A percentile compares a stretch with the other conserved stretches of the same genome.
phyloP scores from a whole-genome alignment of 345 rosid species.

The Odontarrhena argentea region DNA sequence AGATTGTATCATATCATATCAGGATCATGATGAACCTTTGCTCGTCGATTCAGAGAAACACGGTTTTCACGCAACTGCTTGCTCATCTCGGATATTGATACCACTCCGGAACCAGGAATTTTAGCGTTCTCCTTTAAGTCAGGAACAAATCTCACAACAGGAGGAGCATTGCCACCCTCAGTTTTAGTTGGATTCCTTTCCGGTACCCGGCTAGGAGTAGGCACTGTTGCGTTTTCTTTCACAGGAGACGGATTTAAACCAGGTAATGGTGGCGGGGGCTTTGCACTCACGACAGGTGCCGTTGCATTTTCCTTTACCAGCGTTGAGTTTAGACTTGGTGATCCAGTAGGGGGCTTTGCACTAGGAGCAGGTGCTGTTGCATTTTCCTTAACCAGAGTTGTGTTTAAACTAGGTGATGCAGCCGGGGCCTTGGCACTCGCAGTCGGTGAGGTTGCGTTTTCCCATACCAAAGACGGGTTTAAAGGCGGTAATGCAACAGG shows the following conservation, averaged over 20 bases:
- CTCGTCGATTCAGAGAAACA: constrained; percentile 44
- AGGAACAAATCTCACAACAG: constrained; percentile 36
- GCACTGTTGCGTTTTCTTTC: constrained; percentile 35
- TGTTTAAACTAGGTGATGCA: constrained; percentile 14
- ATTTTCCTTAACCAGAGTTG: constrained; percentile 9
- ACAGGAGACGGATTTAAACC: constrained; percentile 19
- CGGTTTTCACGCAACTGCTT: constrained; percentile 56
- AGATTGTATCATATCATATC: background rate
- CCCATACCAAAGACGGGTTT: too few relatives aligned
- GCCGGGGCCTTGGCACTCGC: constrained; percentile 11
- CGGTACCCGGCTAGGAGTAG: constrained; percentile 20
- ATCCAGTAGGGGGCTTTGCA: constrained; percentile 6
- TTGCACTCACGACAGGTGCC: constrained; percentile 1
- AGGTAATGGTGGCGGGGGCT: constrained; percentile 16
- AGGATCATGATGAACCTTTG: constrained; percentile 47
- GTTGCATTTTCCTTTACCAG: constrained; percentile 25
- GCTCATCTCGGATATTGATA: constrained; percentile 76
- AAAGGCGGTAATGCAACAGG: background rate
- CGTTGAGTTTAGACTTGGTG: background rate
- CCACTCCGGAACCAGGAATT: constrained; percentile 45
- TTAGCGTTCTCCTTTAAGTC: constrained; percentile 39
- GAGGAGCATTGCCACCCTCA: constrained; percentile 19
- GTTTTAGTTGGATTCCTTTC: constrained; percentile 26
- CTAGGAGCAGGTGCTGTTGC: background rate
- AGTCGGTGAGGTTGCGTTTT: background rate